Percentiles rank a stretch among this genome's conserved stretches.
Conservation (phyloP, 2,329 filamentous ascomycete genomes). For the Coniochaeta sp. region DNA sequence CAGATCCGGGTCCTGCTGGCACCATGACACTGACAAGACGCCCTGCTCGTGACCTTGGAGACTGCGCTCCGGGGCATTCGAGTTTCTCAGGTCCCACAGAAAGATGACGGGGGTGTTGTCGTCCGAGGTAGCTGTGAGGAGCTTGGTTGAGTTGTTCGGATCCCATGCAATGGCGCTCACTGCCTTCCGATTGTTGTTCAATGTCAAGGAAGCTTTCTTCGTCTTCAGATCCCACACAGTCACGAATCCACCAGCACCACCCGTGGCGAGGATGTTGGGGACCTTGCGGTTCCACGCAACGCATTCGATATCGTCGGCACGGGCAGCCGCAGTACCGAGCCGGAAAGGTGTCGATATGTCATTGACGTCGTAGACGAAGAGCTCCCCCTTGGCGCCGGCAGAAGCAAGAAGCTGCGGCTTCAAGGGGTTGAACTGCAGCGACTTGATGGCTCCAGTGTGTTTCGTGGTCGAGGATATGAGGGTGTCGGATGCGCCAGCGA, state of each 20-base stretch:
- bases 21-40: conserved; percentile 92
- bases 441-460: conserved; percentile 87
- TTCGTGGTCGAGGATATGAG: conserved; percentile 81
- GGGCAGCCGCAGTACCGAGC: conserved; percentile 78
- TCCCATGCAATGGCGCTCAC: conserved; percentile 98
- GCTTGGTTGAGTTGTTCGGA: conserved; percentile 87
- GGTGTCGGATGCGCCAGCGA: conserved; percentile 57
- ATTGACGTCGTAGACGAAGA: conserved; percentile 92
- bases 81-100: conserved; percentile 93
- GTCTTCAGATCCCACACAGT: conserved; percentile 98
- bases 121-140: conserved; percentile 85
- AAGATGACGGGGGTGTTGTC: conserved; percentile 84
- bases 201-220: conserved; percentile 91
- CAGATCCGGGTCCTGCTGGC: conserved; percentile 79
- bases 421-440: conserved; percentile 92
- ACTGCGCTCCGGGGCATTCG: conserved; percentile 84
- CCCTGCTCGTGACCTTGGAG: conserved; percentile 92
- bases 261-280: conserved; percentile 90
- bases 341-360: conserved; percentile 83
- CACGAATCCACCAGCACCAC: conserved; percentile 87
- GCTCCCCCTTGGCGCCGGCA: conserved; percentile 88
- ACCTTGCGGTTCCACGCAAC: conserved; percentile 99
- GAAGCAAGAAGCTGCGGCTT: conserved; percentile 88
- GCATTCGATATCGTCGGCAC: conserved; percentile 91
- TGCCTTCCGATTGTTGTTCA: conserved; percentile 91